Percentiles rank a stretch among this genome's conserved stretches.
Conservation (phyloP, 768 basidiomycete genomes). For the Boletus reticulatus region DNA sequence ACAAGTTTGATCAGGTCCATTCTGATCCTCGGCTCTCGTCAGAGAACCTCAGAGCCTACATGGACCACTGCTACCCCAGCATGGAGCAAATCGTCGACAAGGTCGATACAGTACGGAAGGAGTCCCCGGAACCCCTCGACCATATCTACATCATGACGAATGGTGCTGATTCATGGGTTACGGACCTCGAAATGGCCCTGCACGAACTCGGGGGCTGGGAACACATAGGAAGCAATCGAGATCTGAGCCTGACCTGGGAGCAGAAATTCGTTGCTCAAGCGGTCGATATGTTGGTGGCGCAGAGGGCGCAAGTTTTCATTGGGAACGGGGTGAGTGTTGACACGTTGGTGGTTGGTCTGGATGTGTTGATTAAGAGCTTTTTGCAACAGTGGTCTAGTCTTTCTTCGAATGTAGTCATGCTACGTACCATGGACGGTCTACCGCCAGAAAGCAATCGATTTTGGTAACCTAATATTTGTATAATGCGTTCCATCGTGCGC, state of each 20-base stretch:
- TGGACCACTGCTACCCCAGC: constrained; percentile 41
- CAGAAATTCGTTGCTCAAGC: constrained; percentile 45
- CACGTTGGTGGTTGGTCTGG: background rate
- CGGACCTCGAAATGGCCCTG: constrained; percentile 36
- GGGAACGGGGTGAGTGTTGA: constrained; percentile 46
- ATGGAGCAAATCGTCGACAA: constrained; percentile 39
- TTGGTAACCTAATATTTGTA: constrained; percentile 24
- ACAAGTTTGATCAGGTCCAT: constrained; percentile 32
- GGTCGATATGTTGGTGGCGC: constrained; percentile 49
- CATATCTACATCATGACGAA: constrained; percentile 50
- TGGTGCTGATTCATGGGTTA: constrained; percentile 38
- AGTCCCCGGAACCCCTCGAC: constrained; percentile 25
- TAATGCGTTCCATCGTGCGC: background rate
- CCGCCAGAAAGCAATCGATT: constrained; percentile 30
- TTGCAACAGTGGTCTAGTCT: constrained; percentile 38
- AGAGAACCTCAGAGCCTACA: constrained; percentile 28
- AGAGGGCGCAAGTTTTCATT: constrained; percentile 45
- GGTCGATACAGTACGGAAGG: constrained; percentile 33
- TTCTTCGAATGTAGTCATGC: constrained; percentile 40
- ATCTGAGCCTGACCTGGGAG: constrained; percentile 40
- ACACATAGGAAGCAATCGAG: constrained; percentile 37
- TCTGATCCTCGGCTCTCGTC: constrained; percentile 23
- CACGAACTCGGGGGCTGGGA: constrained; percentile 34
- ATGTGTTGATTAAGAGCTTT: background rate
- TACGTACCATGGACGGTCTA: constrained; percentile 31